Evolutionary conservation across 140 eudicot genomes (phyloP).

Genomic region (Anethum foeniculum): DNA sequence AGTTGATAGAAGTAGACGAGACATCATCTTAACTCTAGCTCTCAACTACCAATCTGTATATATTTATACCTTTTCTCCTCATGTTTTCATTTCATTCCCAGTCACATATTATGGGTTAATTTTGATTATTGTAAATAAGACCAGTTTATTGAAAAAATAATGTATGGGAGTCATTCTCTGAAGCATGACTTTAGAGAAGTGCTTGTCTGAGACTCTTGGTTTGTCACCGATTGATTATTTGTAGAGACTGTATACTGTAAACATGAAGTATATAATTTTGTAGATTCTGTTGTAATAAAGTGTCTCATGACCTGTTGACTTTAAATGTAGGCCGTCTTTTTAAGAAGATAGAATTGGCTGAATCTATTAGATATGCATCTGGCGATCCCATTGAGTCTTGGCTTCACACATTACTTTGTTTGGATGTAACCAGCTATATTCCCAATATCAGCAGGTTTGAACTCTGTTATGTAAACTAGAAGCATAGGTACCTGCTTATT

Average conservation of each 20-base stretch:
- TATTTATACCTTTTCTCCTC: background rate
- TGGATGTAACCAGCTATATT: constrained; percentile 71
- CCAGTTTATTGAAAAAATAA: background rate
- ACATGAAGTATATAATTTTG: background rate
- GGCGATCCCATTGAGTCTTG: constrained; percentile 93
- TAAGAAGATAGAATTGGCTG: constrained; percentile 75
- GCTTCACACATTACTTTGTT: constrained; percentile 81
- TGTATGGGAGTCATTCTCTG: background rate
- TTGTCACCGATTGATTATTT: background rate
- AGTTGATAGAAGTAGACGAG: background rate
- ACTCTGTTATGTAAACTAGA: background rate
- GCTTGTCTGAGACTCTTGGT: background rate
- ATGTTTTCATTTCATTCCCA: background rate
- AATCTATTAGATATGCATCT: constrained; percentile 90
- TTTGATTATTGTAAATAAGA: background rate
- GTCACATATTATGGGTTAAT: background rate
- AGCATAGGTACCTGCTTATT: background rate
- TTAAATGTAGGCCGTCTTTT: constrained; percentile 64
- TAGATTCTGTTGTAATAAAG: background rate
- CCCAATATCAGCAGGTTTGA: constrained; percentile 76
- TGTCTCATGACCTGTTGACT: constrained; percentile 11
- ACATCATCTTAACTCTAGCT: background rate
- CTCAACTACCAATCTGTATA: background rate
- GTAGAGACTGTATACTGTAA: background rate
- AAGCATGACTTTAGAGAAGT: background rate